These are phyloP conservation scores for Cystobasidium pallidum DNA, from an alignment of 1,284 basidiomycete genomes.

Conservation along the genomic window DNA sequence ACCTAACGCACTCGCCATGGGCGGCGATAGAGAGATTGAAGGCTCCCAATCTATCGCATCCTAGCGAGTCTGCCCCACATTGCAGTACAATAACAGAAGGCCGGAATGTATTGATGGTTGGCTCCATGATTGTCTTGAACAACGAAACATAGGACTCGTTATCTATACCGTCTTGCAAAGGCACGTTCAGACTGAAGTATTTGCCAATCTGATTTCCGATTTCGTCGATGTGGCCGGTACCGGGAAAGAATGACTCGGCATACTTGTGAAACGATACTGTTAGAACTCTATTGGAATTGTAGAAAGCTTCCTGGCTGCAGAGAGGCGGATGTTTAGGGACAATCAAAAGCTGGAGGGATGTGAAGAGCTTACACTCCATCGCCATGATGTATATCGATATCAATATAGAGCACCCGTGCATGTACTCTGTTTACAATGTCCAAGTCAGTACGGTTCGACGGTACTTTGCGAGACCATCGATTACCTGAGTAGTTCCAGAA, in stretches of 20 bases:
- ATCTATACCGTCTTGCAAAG: conserved; percentile 93
- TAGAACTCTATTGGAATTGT: conserved; percentile 95
- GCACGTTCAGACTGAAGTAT: conserved; percentile 95
- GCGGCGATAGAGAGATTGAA: conserved; percentile 99
- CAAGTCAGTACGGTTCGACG: background rate
- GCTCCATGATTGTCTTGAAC: conserved; percentile 95
- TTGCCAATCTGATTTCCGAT: conserved; percentile 83
- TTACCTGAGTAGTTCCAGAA: conserved; percentile 86
- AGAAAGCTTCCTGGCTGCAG: conserved; percentile 82
- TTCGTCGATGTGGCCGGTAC: conserved; percentile 90
- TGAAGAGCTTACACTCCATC: conserved; percentile 69
- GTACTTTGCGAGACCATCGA: conserved; percentile 6
- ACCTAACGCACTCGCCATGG: conserved; percentile 96
- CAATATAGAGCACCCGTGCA: conserved; percentile 90
- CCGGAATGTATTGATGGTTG: conserved; percentile 84
- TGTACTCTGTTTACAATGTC: conserved; percentile 35
- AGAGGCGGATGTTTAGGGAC: background rate
- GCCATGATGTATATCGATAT: conserved; percentile 96
- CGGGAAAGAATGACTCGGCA: conserved; percentile 77
- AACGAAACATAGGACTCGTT: conserved; percentile 93
- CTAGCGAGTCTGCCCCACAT: conserved; percentile 95
- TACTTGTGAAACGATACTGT: conserved; percentile 99
- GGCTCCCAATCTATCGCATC: conserved; percentile 89
- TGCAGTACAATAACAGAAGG: conserved; percentile 92
- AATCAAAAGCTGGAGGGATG: background rate